Percentiles rank a stretch among this genome's conserved stretches.
phyloP scores from a whole-genome alignment of 2,329 filamentous ascomycete species.

The Hypoxylon sp. region DNA sequence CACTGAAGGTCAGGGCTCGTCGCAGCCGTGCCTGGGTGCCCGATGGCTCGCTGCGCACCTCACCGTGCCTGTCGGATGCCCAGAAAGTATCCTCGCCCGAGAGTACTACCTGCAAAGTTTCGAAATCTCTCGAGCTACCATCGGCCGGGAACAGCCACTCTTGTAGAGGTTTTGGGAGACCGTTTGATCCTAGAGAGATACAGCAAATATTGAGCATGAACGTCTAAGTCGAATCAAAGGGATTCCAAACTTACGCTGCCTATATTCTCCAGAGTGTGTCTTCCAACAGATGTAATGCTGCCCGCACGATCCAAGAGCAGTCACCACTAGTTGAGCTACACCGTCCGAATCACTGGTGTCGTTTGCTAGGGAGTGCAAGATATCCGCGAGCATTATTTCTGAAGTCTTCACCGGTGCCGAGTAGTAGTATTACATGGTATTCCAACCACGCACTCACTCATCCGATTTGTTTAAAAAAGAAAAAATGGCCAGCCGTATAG shows the following conservation, averaged over 20 bases:
- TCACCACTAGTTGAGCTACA: conserved; percentile 53
- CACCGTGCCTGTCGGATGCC: conserved; percentile 51
- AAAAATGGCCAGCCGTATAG: conserved; percentile 32
- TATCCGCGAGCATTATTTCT: conserved; percentile 50
- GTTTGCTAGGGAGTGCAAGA: conserved; percentile 47
- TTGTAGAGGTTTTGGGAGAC: conserved; percentile 48
- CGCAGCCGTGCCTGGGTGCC: conserved; percentile 44
- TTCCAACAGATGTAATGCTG: conserved; percentile 55
- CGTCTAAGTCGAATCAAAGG: neutral
- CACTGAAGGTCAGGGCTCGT: conserved; percentile 46
- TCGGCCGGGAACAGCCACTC: conserved; percentile 53
- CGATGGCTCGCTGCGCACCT: conserved; percentile 47
- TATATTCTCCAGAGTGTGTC: conserved; percentile 49
- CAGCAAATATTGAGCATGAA: conserved; percentile 5
- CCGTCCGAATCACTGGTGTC: conserved; percentile 47
- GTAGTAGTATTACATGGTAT: conserved; percentile 29
- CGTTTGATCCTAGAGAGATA: conserved; percentile 47
- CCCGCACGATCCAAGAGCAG: conserved; percentile 51
- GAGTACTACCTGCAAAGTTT: conserved; percentile 52
- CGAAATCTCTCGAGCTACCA: conserved; percentile 51
- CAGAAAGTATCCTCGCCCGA: conserved; percentile 51
- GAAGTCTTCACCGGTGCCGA: conserved; percentile 16
- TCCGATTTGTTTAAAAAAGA: conserved; percentile 11
- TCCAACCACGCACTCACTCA: conserved; percentile 10
- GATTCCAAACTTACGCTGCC: conserved; percentile 47